Evolutionary conservation across 176 grass and related monocot genomes (phyloP).

Genomic region (Chrysopogon serrulatus): DNA sequence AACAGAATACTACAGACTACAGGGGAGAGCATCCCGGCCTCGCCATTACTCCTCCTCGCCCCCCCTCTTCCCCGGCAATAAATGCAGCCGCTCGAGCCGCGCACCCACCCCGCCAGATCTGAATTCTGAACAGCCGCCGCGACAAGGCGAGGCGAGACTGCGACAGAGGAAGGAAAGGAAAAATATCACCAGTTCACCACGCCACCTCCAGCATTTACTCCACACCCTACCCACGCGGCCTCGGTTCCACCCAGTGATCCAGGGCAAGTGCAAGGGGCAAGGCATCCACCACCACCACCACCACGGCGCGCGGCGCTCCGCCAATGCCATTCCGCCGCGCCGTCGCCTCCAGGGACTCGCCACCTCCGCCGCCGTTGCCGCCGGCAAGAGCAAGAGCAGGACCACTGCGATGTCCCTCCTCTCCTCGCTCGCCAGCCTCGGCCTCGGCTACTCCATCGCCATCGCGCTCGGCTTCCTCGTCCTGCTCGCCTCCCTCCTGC

Average conservation of each 20-base stretch:
- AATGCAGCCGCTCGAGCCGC: slow-evolving; percentile 49
- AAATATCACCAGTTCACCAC: slow-evolving; percentile 34
- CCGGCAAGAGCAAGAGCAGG: too few species aligned
- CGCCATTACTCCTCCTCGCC: slow-evolving; percentile 37
- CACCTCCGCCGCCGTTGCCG: neutral
- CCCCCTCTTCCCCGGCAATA: slow-evolving; percentile 34
- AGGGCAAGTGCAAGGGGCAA: neutral
- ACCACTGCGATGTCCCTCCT: slow-evolving; percentile 25
- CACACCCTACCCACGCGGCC: neutral
- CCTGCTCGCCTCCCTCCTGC: slow-evolving; percentile 38
- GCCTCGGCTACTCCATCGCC: slow-evolving; percentile 63
- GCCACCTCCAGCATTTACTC: slow-evolving; percentile 51
- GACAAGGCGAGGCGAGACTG: neutral
- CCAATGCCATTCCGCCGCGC: slow-evolving; percentile 48
- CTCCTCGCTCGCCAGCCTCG: slow-evolving; percentile 43
- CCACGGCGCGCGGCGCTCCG: neutral
- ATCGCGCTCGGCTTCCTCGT: slow-evolving; percentile 61
- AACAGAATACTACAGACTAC: neutral
- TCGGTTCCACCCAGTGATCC: neutral
- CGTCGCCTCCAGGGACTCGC: neutral
- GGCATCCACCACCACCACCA: neutral
- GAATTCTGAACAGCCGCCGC: neutral
- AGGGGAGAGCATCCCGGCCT: too few species aligned
- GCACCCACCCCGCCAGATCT: slow-evolving; percentile 51
- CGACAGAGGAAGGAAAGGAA: too few species aligned